These are phyloP conservation scores for Parafenestella ontariensis DNA, from an alignment of 2,329 filamentous ascomycete genomes.

Conservation along the genomic window DNA sequence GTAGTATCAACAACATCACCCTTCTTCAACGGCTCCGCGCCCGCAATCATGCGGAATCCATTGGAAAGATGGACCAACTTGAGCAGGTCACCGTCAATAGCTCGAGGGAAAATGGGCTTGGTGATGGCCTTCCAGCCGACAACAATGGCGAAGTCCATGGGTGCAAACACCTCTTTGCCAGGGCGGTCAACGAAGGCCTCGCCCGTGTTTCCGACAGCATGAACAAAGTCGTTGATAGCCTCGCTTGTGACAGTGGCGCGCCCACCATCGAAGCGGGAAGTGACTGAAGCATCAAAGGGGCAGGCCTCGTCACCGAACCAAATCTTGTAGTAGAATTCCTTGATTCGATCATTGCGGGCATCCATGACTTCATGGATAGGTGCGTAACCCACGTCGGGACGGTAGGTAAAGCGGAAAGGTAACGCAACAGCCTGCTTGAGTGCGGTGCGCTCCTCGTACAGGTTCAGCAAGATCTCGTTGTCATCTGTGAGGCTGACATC, in stretches of 20 bases:
- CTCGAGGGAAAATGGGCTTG: slow-evolving; percentile 97
- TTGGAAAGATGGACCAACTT: slow-evolving; percentile 98
- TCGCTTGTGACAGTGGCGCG: slow-evolving; percentile 85
- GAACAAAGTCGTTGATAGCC: slow-evolving; percentile 98
- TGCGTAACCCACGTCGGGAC: slow-evolving; percentile 95
- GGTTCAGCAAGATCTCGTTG: slow-evolving; percentile 83
- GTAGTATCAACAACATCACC: slow-evolving; percentile 92
- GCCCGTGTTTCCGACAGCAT: slow-evolving; percentile 96
- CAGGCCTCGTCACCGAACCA: slow-evolving; percentile 92
- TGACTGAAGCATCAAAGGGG: slow-evolving; percentile 84
- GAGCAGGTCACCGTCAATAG: slow-evolving; percentile 92
- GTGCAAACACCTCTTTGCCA: slow-evolving; percentile 90
- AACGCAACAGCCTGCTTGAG: slow-evolving; percentile 82
- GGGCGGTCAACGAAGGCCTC: slow-evolving; percentile 97
- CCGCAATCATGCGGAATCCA: slow-evolving; percentile 96
- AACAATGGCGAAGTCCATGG: slow-evolving; percentile 99
- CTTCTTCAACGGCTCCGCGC: slow-evolving; percentile 93
- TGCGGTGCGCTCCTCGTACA: slow-evolving; percentile 93
- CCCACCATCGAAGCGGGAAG: slow-evolving; percentile 88
- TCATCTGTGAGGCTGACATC: slow-evolving; percentile 78
- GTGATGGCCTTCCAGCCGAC: slow-evolving; percentile 99
- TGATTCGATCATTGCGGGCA: slow-evolving; percentile 94
- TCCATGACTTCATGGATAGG: slow-evolving; percentile 97
- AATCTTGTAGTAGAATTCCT: slow-evolving; percentile 97
- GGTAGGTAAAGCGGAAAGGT: slow-evolving; percentile 88